phyloP scores from a whole-genome alignment of 2,329 filamentous ascomycete species.

The Aspergillus latus region DNA sequence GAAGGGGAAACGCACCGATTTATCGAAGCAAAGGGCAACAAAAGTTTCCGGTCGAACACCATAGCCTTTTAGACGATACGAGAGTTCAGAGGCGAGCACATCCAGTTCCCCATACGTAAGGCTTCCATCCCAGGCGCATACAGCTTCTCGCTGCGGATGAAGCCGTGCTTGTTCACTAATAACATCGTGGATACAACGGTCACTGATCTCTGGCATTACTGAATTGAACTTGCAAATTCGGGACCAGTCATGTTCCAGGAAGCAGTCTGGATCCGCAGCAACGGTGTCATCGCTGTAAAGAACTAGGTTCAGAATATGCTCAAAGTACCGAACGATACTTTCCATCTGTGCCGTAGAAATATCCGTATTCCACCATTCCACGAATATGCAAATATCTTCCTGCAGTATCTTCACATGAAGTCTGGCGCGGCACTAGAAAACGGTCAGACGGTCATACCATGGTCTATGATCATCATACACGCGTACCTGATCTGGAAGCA shows the following conservation, averaged over 20 bases:
- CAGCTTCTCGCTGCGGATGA: slow-evolving; percentile 32
- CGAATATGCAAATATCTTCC: slow-evolving; percentile 36
- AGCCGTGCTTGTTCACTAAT: slow-evolving; percentile 40
- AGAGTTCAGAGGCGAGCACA: slow-evolving; percentile 37
- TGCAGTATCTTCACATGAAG: slow-evolving; percentile 38
- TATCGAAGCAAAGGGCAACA: slow-evolving; percentile 44
- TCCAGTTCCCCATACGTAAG: slow-evolving; percentile 41
- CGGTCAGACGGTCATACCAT: slow-evolving; percentile 5
- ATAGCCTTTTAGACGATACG: slow-evolving; percentile 38
- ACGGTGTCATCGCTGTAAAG: slow-evolving; percentile 45
- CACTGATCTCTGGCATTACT: slow-evolving; percentile 41
- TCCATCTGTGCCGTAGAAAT: slow-evolving; percentile 39
- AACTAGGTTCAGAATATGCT: slow-evolving; percentile 52
- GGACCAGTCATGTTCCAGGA: slow-evolving; percentile 56
- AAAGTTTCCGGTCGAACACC: slow-evolving; percentile 42
- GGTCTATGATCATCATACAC: background rate
- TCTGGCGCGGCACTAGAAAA: slow-evolving; percentile 35
- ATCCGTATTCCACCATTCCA: slow-evolving; percentile 42
- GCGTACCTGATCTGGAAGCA: slow-evolving; percentile 37
- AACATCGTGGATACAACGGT: slow-evolving; percentile 41
- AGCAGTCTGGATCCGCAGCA: slow-evolving; percentile 53
- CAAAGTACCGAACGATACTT: slow-evolving; percentile 55
- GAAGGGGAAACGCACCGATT: slow-evolving; percentile 35
- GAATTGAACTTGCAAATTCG: slow-evolving; percentile 57
- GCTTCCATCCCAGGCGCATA: slow-evolving; percentile 43